A percentile compares a stretch with the other conserved stretches of the same genome.
Conservation (phyloP, 2,329 filamentous ascomycete genomes). For the Lasiodiplodia hormozganensis region DNA sequence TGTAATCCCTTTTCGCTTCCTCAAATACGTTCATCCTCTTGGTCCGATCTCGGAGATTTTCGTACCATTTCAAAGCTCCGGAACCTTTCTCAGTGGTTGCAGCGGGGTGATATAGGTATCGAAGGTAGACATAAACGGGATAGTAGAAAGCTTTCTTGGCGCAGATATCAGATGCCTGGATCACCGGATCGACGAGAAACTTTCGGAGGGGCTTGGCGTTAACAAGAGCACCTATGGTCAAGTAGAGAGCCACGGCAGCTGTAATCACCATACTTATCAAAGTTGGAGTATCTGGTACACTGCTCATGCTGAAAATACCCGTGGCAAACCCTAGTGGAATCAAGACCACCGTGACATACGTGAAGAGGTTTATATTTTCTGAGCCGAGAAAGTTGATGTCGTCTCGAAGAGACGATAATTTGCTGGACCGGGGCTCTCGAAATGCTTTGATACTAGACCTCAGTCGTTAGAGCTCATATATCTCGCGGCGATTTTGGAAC, state of each 20-base stretch:
- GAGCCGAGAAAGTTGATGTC: conserved; percentile 33
- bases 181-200: too few species aligned
- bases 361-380: conserved; percentile 44
- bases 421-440: conserved; percentile 30
- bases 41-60: too few species aligned
- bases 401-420: conserved; percentile 33
- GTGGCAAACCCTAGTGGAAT: conserved; percentile 42
- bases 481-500: conserved; percentile 14
- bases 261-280: background rate
- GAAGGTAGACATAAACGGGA: too few species aligned
- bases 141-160: too few species aligned
- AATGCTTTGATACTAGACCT: conserved; percentile 31
- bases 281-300: conserved; percentile 29
- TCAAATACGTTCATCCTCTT: too few species aligned
- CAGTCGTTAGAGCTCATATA: background rate
- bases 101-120: too few species aligned
- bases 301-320: conserved; percentile 44
- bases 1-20: too few species aligned
- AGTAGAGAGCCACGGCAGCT: background rate
- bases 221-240: background rate
- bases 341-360: conserved; percentile 47
- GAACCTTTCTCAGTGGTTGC: too few species aligned
- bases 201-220: background rate
- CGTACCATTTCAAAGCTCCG: too few species aligned
- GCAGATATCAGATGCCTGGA: too few species aligned